Percentiles rank a stretch among this genome's conserved stretches.
Conservation (phyloP, 768 basidiomycete genomes). For the Leccinum subtestaceum region DNA sequence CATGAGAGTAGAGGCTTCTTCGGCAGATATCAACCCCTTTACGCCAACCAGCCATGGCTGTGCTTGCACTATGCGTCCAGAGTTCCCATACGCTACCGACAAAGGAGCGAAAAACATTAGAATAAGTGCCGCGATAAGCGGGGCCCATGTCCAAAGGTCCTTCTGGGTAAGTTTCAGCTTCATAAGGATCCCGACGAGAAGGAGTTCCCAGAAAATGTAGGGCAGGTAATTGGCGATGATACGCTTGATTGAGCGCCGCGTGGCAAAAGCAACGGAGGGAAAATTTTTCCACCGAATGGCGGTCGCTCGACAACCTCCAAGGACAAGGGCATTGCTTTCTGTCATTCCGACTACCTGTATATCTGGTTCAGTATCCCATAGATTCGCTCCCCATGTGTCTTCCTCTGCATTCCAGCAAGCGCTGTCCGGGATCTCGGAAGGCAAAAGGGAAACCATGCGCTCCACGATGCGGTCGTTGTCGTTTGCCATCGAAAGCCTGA, state of each 20-base stretch:
- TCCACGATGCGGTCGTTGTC: constrained; percentile 23
- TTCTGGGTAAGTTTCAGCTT: too few relatives aligned
- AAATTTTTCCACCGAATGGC: constrained; percentile 26
- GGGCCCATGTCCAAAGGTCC: too few relatives aligned
- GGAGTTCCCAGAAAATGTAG: constrained; percentile 1
- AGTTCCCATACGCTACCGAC: constrained; percentile 12
- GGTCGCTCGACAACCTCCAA: constrained; percentile 25
- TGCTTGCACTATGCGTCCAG: constrained; percentile 15
- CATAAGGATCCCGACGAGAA: neutral
- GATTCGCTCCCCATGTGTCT: constrained; percentile 14
- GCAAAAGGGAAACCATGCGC: constrained; percentile 22
- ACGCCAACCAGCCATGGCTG: constrained; percentile 26
- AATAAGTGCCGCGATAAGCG: constrained; percentile 1
- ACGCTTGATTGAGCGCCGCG: constrained; percentile 14
- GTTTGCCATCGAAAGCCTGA: constrained; percentile 24
- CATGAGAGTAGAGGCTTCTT: constrained; percentile 14
- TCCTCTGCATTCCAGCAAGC: constrained; percentile 22
- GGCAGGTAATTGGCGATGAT: constrained; percentile 7
- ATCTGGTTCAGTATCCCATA: constrained; percentile 22
- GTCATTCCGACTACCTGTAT: constrained; percentile 23
- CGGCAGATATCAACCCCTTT: constrained; percentile 24
- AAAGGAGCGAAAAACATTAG: constrained; percentile 17
- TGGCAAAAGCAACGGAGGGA: constrained; percentile 16
- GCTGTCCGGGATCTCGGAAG: neutral
- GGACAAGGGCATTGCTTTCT: constrained; percentile 10